Base-by-base conservation (phyloP, 257 asterid genomes). In the Leptodermis oblonga region DNA sequence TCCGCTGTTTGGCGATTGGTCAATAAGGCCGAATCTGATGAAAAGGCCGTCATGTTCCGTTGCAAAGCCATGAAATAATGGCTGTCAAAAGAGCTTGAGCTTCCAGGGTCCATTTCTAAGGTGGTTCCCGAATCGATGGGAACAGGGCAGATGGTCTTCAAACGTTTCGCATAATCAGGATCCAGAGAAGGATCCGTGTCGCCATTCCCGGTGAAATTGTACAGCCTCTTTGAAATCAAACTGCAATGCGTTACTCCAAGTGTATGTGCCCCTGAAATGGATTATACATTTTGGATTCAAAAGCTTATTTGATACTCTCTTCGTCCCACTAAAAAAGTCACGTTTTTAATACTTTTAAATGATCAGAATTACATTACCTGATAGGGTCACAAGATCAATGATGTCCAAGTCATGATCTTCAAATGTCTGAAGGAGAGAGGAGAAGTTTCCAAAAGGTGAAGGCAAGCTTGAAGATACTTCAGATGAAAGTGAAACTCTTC, bases 11-110 rank as follows among this genome's bases (percentile, higher is more conserved):
- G 17, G 0, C 54, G 55, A 74, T 86, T 34, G 0, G 52, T 79
- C 20, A 89, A 72, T 4, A 87, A 82, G 49, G 88, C 86, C 0
- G 92, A 88, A 61, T 83, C 91, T 0, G 94, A 82, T 63, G 61
- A 77, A 70, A 86, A 81, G 28, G 85, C 74, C 1, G 92, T 88
- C 69, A 64, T 77, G 6, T 74, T 65, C 49, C 60, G 71, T 4
- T 74, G 71, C 1, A 88, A 53, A 62, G 79, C 72, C 37, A 72
- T 45, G 67, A 68, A 84, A 66, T 82, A 82, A 71, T 77, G 72
- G 42, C 77, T 31, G 71, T 81, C 87, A 67, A 87, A 84, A 0
- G 78, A 59, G 8, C 59, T 68, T 43, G 81, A 53, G 69, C 88
- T 82, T 71, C 62, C 51, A n/a, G 90, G 84, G 60, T 87, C 90